Evolutionary conservation across 169 alveolate species (phyloP).

Genomic region (Prorocentrum cordatum): DNA sequence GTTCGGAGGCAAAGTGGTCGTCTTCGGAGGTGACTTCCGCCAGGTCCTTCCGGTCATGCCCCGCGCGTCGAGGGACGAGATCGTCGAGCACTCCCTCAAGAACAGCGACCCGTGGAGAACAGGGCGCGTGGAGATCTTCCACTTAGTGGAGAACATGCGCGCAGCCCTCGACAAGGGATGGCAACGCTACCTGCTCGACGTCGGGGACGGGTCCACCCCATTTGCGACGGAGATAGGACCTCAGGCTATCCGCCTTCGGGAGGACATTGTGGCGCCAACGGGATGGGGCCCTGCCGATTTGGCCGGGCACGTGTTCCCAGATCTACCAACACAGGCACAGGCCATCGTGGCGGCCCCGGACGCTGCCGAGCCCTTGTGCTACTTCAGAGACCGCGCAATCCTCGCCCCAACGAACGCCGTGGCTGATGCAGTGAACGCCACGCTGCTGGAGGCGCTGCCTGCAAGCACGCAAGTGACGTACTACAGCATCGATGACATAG

Average conservation of each 20-base stretch:
- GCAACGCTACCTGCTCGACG: background rate
- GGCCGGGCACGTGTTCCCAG: background rate
- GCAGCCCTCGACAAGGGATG: background rate
- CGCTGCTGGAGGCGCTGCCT: background rate
- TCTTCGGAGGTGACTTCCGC: slow-evolving; percentile 1
- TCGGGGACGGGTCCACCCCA: background rate
- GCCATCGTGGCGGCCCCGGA: background rate
- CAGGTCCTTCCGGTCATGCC: background rate
- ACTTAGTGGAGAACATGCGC: background rate
- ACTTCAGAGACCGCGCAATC: background rate
- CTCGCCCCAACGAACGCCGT: background rate
- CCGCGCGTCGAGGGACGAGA: background rate
- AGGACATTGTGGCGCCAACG: background rate
- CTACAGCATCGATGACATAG: background rate
- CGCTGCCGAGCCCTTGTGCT: background rate
- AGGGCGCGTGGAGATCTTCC: background rate
- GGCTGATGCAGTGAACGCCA: background rate
- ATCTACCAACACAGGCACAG: background rate
- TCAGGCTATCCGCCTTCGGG: background rate
- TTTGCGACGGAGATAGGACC: background rate
- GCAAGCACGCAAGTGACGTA: background rate
- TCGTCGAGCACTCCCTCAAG: background rate
- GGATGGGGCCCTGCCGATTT: background rate
- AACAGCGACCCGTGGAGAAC: background rate
- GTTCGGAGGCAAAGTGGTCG: background rate